Base-by-base conservation (phyloP, 306 rosid species). In the Cajanus cajan region DNA sequence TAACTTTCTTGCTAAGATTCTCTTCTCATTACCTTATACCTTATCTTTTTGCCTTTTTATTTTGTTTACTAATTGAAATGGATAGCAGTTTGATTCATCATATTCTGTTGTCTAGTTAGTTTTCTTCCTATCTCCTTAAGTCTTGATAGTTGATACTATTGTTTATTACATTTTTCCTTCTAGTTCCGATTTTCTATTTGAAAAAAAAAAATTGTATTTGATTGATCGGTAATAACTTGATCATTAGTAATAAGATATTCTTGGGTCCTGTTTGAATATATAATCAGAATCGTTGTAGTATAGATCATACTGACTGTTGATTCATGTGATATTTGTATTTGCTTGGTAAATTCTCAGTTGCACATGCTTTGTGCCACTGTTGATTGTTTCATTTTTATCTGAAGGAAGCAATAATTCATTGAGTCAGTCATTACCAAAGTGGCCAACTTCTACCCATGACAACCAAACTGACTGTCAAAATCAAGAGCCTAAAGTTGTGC, bases 321-420 rank as follows among this genome's bases (percentile, higher is more conserved):
- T 66, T 37, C 67, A 24, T 69, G 78, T 67, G 40, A 58, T 45
- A 68, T 68, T 68, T 59, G 24, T 73, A 64, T 68, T 74, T 80
- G 12, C 50, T 74, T 62, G 61, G 48, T 51, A 73, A 61, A 50
- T 41, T 73, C 31, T 68, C 40, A 9, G 40, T 67, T 74, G 21
- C 28, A 31, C 55, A 16, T 70, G 70, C 68, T 58, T 64, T 24
- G 19, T 71, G 37, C 22, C 37, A 7, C 40, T 18, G 73, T n/a
- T 33, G 24, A 16, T 63, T 63, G n/a, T 79, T 81, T 87, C 81
- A 13, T 83, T 80, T 78, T 74, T 80, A 80, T 70, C 86, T 83
- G 87, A 82, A 73, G 92, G 91, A 87, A 82, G 83, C 88, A 82
- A 76, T 83, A 85, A 44, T 65, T 59, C 94, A 78, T 78, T 87